Evolutionary conservation across 768 basidiomycete species (phyloP), one percentile per base, ranked within the genome.

Genomic region (Lactifluus piperatus): DNA sequence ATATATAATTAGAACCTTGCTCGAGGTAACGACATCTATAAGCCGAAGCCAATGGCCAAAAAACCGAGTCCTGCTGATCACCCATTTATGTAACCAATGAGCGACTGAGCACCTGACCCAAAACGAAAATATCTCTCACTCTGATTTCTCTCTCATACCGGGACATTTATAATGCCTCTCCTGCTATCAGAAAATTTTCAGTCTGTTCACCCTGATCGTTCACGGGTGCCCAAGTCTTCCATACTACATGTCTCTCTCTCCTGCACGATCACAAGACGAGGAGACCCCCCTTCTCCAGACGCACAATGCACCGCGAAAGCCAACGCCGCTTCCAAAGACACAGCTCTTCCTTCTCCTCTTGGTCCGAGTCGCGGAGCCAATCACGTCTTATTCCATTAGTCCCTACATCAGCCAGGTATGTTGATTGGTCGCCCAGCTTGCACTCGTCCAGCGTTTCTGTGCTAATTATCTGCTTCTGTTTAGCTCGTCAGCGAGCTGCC

Each of bases 391-490:
- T 34, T 76, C 72, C 26, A 81, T 81, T 37, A 75, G 74, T 45
- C 79, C 79, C 0, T 81, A 79, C 69, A 74, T 81, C 24, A 78
- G 77, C 59, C 75, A 80, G 66, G 78, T 75, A n/a, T n/a, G n/a
- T n/a, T n/a, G n/a, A n/a, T n/a, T n/a, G n/a, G n/a, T n/a, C n/a
- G n/a, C n/a, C n/a, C 63, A 8, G 11, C 14, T 7, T 5, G 10
- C 9, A 5, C n/a, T 20, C 3, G 26, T 5, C 20, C 9, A 26
- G 11, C 24, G 20, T 24, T 14, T 26, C 13, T 22, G 20, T 44
- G 22, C 18, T 56, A 29, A 55, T n/a, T n/a, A n/a, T n/a, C n/a
- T n/a, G n/a, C n/a, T n/a, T n/a, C n/a, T n/a, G n/a, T n/a, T n/a
- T n/a, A 79, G 79, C 73, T 79, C 13, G 63, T 79, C 30, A 71